Evolutionary conservation across 225 moss, liverwort and hornwort species (phyloP), one percentile per base, ranked within the genome.

Genomic region (Lunularia cruciata): DNA sequence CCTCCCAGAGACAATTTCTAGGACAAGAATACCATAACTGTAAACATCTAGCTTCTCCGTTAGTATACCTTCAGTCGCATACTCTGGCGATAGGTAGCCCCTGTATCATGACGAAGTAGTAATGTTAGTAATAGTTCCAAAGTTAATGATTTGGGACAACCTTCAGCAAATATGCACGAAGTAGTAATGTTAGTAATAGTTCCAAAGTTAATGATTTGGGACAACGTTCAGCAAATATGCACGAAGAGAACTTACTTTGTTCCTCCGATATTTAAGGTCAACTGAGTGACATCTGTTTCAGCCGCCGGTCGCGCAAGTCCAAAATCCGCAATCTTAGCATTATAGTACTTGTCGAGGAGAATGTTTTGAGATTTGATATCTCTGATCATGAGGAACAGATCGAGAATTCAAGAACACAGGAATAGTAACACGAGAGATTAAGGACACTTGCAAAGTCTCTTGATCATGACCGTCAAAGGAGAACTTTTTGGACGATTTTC

Each of bases 261-360:
- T 61, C 77, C 77, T 47, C 58, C 47, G 27, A 78, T n/a, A 5
- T 73, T 25, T 13, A 63, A 43, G 8, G 47, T 20, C 22, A 67
- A 16, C 25, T 63, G 57, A n/a, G 39, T 34, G 67, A n/a, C n/a
- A n/a, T n/a, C n/a, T n/a, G n/a, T n/a, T n/a, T n/a, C n/a, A n/a
- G n/a, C n/a, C n/a, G 43, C 43, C 11, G 70, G 34, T 3, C 47
- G 64, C 0, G 79, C 79, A 27, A 79, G 66, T 14, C 75, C 79
- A 71, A 79, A 79, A 65, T 79, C 74, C n/a, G 63, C 79, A 79
- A 79, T 74, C 70, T 74, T 74, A 13, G 65, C 37, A 65, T 65
- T 55, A 1, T 39, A 11, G n/a, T 73, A 15, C 34, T 65, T 73
- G 54, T 73, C 73, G 2, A 73, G 39, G 10, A 73, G 65, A 56